A percentile compares a stretch with the other conserved stretches of the same genome.
Conservation (phyloP, 225 moss, liverwort and hornwort species). For the Pleurozium schreberi region DNA sequence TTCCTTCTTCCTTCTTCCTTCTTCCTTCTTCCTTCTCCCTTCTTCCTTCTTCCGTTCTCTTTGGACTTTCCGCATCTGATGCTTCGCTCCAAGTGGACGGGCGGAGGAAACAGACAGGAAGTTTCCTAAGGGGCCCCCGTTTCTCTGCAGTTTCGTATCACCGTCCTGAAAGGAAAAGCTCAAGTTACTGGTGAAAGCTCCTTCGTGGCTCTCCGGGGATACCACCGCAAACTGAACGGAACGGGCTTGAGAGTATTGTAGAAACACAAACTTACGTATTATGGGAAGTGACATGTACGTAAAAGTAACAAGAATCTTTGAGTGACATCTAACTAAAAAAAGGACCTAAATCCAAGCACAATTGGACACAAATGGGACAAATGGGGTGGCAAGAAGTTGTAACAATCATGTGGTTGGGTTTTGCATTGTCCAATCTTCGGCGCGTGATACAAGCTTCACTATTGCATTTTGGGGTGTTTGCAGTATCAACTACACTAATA, state of each 20-base stretch:
- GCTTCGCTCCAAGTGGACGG: background rate
- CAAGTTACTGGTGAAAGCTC: background rate
- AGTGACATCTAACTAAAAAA: too few relatives aligned
- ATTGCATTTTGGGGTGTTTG: too few relatives aligned
- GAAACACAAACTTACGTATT: background rate
- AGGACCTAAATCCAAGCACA: too few relatives aligned
- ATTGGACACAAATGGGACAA: too few relatives aligned
- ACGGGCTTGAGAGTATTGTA: background rate
- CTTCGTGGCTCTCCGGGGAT: background rate
- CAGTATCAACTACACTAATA: too few relatives aligned
- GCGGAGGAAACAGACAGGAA: rapidly evolving
- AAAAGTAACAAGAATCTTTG: too few relatives aligned
- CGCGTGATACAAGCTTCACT: too few relatives aligned
- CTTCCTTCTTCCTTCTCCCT: background rate
- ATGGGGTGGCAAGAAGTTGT: too few relatives aligned
- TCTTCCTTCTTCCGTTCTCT: background rate
- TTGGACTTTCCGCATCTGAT: background rate
- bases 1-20: background rate
- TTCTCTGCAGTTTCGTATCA: background rate
- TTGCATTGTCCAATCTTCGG: too few relatives aligned
- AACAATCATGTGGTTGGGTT: too few relatives aligned
- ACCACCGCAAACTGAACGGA: background rate
- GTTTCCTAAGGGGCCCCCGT: rapidly evolving
- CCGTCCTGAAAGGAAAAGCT: background rate
- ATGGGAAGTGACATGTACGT: too few relatives aligned